Evolutionary conservation across 306 rosid genomes (phyloP).

Genomic region (Mimosa bimucronata): DNA sequence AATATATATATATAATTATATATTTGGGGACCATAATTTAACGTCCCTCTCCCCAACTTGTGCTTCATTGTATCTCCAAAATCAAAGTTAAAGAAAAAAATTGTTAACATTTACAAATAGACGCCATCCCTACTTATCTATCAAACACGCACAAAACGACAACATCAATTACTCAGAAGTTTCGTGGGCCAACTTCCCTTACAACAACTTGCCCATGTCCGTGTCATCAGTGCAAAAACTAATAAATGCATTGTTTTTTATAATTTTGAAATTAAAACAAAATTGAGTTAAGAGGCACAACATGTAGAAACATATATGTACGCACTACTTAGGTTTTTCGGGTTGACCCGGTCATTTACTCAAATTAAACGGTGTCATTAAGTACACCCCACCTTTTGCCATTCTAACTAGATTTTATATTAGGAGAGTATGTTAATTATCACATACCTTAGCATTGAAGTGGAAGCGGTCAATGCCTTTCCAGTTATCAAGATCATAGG

Average conservation of each 20-base stretch:
- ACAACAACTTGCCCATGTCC: slow-evolving; percentile 39
- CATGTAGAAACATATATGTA: no score
- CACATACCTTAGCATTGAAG: slow-evolving; percentile 73
- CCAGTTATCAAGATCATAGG: slow-evolving; percentile 97
- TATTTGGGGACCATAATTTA: not conserved
- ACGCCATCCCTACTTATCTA: not conserved
- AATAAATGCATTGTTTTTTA: no score
- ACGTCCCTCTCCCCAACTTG: slow-evolving; percentile 13
- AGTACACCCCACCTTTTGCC: no score
- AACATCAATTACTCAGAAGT: not conserved
- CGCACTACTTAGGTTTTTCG: no score
- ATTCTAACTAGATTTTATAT: no score
- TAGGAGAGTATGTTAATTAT: no score
- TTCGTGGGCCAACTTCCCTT: slow-evolving; percentile 30
- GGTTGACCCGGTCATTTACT: no score
- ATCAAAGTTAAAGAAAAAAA: not conserved
- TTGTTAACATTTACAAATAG: not conserved
- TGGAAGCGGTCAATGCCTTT: slow-evolving; percentile 78
- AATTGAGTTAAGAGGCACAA: no score
- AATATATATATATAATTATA: no score
- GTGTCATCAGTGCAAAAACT: not conserved
- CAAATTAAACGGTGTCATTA: no score
- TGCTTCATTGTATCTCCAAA: not conserved
- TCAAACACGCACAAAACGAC: not conserved
- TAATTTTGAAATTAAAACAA: not conserved